Conservation (phyloP, 306 rosid genomes). For the Gleditsia sinensis region DNA sequence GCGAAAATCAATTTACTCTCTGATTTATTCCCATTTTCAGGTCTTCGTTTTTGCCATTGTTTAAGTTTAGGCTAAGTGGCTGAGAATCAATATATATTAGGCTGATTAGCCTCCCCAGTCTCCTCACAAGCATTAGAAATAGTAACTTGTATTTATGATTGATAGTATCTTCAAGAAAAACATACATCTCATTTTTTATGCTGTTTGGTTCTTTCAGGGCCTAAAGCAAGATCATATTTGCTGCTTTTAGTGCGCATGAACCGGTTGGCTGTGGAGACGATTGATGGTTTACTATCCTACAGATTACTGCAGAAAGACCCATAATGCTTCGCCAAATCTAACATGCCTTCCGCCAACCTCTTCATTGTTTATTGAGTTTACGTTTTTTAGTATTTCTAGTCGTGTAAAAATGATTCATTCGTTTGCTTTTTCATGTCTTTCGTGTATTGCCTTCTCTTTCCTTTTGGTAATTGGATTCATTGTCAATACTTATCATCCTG, state of each 20-base stretch:
- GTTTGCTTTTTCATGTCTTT: not conserved
- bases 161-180: not conserved
- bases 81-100: not conserved
- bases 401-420: not conserved
- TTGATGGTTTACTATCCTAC: conserved; percentile 48
- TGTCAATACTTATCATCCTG: not conserved
- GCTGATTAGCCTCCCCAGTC: not conserved
- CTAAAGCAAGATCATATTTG: conserved; percentile 57
- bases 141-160: not conserved
- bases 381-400: not conserved
- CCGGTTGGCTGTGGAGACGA: conserved; percentile 43
- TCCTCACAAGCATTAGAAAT: not conserved
- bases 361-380: not conserved
- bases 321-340: not conserved
- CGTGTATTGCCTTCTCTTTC: not conserved
- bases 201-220: conserved; percentile 42
- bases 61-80: conserved; percentile 1
- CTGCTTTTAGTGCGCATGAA: conserved; percentile 56
- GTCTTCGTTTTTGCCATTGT: not conserved
- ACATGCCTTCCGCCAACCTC: not conserved
- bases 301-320: conserved; percentile 41
- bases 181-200: not conserved
- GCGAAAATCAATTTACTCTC: not conserved
- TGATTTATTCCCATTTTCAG: conserved; percentile 16
- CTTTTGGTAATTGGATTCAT: not conserved